Evolutionary conservation across 176 grass and related monocot species (phyloP).

Genomic region (Oryza coarctata): DNA sequence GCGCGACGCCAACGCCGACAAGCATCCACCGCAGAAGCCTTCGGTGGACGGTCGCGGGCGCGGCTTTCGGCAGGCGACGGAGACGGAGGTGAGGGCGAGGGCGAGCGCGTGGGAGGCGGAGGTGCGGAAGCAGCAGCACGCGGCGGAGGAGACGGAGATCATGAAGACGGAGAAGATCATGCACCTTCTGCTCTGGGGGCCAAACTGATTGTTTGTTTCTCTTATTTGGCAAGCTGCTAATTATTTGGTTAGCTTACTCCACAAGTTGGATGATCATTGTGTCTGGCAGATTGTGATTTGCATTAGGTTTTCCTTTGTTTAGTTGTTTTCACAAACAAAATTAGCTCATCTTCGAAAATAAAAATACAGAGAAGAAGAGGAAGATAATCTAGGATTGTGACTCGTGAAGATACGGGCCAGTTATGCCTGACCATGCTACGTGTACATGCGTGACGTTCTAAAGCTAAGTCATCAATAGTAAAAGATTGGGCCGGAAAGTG

Average conservation of each 20-base stretch:
- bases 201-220: conserved; percentile 36
- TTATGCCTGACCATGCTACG: neutral
- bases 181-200: conserved; percentile 72
- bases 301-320: neutral
- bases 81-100: neutral
- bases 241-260: neutral
- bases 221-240: neutral
- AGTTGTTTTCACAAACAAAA: neutral
- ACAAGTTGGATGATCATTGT: neutral
- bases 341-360: neutral
- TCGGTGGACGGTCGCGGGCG: neutral
- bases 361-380: neutral
- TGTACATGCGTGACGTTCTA: neutral
- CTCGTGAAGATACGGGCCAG: neutral
- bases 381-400: neutral
- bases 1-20: neutral
- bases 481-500: neutral
- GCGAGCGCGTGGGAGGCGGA: neutral
- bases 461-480: neutral
- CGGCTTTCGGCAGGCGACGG: neutral
- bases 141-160: neutral
- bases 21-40: neutral
- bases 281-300: neutral
- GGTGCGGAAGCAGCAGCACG: neutral
- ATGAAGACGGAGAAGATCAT: conserved; percentile 57